phyloP scores from a whole-genome alignment of 306 rosid species.

The Lathyrus aphaca region DNA sequence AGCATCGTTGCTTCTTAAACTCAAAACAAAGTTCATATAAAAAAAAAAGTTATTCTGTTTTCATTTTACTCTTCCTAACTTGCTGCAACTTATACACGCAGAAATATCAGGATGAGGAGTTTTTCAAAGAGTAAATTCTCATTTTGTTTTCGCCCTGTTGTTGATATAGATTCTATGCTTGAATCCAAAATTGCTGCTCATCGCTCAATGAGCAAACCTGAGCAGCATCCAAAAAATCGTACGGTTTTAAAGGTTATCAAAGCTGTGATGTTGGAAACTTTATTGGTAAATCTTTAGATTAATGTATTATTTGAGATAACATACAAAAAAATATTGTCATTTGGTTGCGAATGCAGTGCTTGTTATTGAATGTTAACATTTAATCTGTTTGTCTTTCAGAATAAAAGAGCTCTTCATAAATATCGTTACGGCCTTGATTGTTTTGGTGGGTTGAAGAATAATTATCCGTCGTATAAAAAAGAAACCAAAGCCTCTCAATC shows the following conservation, averaged over 20 bases:
- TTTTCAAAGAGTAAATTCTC: constrained; percentile 56
- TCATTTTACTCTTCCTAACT: not conserved
- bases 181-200: constrained; percentile 36
- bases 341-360: not conserved
- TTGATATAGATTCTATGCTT: constrained; percentile 56
- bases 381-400: constrained; percentile 44
- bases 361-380: not conserved
- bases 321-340: no score
- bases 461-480: constrained; percentile 32
- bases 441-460: constrained; percentile 29
- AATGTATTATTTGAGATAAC: not conserved
- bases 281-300: constrained; percentile 53
- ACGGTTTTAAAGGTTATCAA: constrained; percentile 51
- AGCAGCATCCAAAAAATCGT: constrained; percentile 27
- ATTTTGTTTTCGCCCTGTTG: constrained; percentile 75
- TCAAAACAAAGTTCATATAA: not conserved
- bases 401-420: constrained; percentile 43
- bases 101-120: constrained; percentile 63
- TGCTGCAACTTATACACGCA: not conserved
- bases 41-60: constrained; percentile 36
- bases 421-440: constrained; percentile 34
- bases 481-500: not conserved
- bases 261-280: constrained; percentile 62
- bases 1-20: not conserved
- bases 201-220: constrained; percentile 1